Evolutionary conservation across 306 rosid genomes (phyloP).

Genomic region (Trichosanthes truncata): DNA sequence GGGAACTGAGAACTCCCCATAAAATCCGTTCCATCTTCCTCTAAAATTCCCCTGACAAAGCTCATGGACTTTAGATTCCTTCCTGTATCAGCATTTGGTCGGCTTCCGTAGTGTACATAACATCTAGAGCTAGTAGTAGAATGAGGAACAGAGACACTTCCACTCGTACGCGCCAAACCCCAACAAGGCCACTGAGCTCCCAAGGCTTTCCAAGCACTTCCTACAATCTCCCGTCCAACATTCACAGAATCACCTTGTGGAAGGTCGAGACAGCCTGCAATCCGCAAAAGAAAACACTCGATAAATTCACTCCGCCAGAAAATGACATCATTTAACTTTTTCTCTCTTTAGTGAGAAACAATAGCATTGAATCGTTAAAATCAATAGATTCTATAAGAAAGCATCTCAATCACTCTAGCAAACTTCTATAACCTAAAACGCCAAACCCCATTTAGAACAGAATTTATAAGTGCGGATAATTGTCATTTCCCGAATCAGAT

Average conservation of each 20-base stretch:
- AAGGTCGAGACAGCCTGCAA: slow-evolving; percentile 12
- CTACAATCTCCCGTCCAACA: neutral
- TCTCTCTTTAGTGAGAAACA: neutral
- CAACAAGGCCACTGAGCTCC: neutral
- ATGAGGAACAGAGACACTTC: slow-evolving; percentile 15
- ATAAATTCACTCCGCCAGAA: neutral
- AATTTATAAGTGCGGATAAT: neutral
- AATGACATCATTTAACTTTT: neutral
- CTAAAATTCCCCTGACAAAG: slow-evolving; percentile 50
- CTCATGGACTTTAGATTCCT: slow-evolving; percentile 30
- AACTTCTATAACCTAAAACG: neutral
- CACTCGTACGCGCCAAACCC: neutral
- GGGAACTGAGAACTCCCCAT: slow-evolving; percentile 12
- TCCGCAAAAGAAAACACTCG: neutral
- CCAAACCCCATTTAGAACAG: neutral
- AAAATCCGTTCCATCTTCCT: slow-evolving; percentile 25
- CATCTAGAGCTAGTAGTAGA: slow-evolving; percentile 14
- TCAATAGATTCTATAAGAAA: neutral
- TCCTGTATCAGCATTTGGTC: slow-evolving; percentile 23
- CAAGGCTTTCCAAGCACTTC: neutral
- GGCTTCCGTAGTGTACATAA: slow-evolving; percentile 16
- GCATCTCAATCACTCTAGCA: neutral
- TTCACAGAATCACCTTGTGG: neutral
- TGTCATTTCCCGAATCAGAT: neutral
- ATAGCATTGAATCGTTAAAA: neutral